phyloP scores from a whole-genome alignment of 192 early-diverging fungal genomes.

The Allomyces arbusculus region DNA sequence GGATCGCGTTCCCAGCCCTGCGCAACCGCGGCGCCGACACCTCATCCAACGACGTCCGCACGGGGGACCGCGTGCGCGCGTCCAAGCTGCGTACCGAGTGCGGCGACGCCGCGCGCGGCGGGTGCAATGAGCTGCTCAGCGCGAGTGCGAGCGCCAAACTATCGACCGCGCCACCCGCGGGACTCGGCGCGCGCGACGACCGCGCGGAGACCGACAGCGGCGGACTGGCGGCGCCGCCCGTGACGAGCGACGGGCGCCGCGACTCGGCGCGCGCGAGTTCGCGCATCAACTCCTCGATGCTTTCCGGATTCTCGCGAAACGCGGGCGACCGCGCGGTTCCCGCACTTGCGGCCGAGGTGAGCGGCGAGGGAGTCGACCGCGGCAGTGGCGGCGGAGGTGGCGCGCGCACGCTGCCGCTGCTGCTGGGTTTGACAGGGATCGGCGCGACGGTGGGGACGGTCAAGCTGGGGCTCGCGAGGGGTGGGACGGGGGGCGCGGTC shows the following conservation, averaged over 20 bases:
- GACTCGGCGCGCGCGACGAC: neutral
- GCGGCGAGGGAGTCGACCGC: neutral
- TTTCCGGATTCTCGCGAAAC: neutral
- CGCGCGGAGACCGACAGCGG: neutral
- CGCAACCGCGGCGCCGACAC: too few relatives aligned
- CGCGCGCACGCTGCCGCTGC: too few relatives aligned
- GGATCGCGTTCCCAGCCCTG: too few relatives aligned
- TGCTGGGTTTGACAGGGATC: neutral
- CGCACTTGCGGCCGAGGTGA: neutral
- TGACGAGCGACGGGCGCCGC: neutral
- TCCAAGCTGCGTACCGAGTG: too few relatives aligned
- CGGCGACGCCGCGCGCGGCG: too few relatives aligned
- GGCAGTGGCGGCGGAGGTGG: neutral
- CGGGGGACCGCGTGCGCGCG: too few relatives aligned
- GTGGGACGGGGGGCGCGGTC: neutral
- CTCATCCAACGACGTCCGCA: too few relatives aligned
- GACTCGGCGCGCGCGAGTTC: neutral
- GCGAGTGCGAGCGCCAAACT: neutral
- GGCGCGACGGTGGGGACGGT: neutral
- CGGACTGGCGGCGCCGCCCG: neutral
- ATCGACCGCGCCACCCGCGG: neutral
- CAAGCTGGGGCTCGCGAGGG: neutral
- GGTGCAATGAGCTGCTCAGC: too few relatives aligned
- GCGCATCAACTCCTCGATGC: neutral
- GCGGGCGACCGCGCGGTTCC: neutral